Base-by-base conservation (phyloP, 2,329 filamentous ascomycete species). In the Apiospora malaysiana region DNA sequence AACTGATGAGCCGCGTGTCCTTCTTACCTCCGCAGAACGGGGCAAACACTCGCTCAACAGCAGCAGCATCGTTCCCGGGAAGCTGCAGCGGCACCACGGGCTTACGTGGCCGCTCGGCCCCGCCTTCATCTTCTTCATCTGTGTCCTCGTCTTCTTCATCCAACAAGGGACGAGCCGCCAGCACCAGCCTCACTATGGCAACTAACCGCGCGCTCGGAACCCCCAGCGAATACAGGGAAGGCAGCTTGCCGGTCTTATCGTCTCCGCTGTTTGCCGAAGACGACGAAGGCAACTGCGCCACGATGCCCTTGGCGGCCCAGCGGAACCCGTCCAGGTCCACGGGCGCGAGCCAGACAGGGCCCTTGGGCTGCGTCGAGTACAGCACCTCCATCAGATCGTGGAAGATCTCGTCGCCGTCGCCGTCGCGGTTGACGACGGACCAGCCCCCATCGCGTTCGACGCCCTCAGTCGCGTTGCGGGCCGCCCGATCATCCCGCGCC, bases 401-500 rank as follows among this genome's bases (percentile, higher is more conserved):
- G 40, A 73, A 74, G 23, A 74, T 74, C 63, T 74, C 73, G 43
- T 75, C 74, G 10, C 73, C 73, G 45, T 75, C 72, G 8, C 32
- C 70, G 51, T 74, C 71, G 40, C 69, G 71, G 27, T 74, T 74
- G 49, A 69, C n/a, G 16, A 25, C 45, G 49, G 66, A 47, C 42
- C 66, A 42, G 18, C 69, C 66, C 9, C n/a, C 23, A 23, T 45
- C 42, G 12, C 51, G 43, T 40, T 71, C 49, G 18, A 71, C 27
- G 65, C 45, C 27, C 69, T 63, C 32, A 49, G 59, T 43, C 32
- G 32, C 23, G 63, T 66, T 32, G 71, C 68, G 43, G 21, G 32
- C 27, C 18, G 21, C 56, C 14, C 43, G 65, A n/a, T 16, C 40
- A 6, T 66, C 21, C 1, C 16, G 32, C 9, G 21, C 32, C 18